Evolutionary conservation across 2,329 filamentous ascomycete genomes (phyloP), one percentile per base, ranked within the genome.

Genomic region (Venturia oleaginea): DNA sequence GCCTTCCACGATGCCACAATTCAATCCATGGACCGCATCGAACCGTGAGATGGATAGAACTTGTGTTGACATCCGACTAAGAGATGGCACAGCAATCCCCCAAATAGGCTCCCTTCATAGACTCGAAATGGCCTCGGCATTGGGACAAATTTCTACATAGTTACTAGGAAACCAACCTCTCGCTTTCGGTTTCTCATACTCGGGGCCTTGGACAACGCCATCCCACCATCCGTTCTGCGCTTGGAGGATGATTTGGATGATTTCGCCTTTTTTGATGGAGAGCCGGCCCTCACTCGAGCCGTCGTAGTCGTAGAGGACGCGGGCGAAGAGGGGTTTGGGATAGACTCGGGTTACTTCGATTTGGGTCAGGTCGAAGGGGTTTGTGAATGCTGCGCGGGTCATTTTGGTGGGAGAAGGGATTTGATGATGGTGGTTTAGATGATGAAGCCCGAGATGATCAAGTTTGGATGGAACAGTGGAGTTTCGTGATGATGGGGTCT

Each of bases 271-370:
- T 34, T 55, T 32, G 30, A 55, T 55, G 15, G 30, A 30, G 11
- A 55, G 10, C 17, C 48, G 22, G 13, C 48, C 48, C 22, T 55
- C 24, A 11, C 27, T 55, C 17, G 48, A 55, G 27, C 27, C 27
- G 13, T 55, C 48, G 30, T 55, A 55, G 48, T 55, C 27, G 27
- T 55, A 55, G 48, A 55, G 48, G 48, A 55, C 48, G 27, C 48
- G 48, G 13, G 48, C 48, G 48, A 32, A 55, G 5, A 55, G 48
- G 6, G 48, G 27, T 32, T 55, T 55, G 6, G 27, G 48, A 13
- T 55, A 32, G 48, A 55, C 27, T 55, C 32, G 48, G 22, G 17
- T n/a, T 4, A 32, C 48, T 4, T 32, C 48, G 30, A 55, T 11
- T 32, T 32, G 6, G 30, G 32, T 34, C 11, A 32, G 48, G 6